Evolutionary conservation across 2,329 filamentous ascomycete species (phyloP), one percentile per base, ranked within the genome.

Genomic region (Colletotrichum scovillei): DNA sequence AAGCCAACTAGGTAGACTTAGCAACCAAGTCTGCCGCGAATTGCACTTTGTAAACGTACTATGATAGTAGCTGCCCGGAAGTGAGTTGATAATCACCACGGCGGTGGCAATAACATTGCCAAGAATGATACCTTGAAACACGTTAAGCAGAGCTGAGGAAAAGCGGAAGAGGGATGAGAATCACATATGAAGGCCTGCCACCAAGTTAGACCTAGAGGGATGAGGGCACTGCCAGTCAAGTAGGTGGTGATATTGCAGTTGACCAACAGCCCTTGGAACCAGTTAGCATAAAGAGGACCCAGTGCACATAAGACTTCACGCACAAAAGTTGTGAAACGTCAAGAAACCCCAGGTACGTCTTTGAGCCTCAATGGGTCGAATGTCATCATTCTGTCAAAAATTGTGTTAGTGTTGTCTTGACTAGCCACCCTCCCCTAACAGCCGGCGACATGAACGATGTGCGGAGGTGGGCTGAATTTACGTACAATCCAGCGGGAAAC

Each of bases 311-410:
- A 32, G 30, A 2, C 12, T 35, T 24, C 24, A 26, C 58, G 4
- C 12, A 86, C 86, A 86, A 64, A 81, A 86, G 76, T 86, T 85
- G 75, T 85, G 82, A 57, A 84, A 87, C 4, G 84, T 82, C 71
- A 82, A 77, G 30, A 81, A 82, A 4, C 78, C 81, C 85, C 84
- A 88, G 5, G 84, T 87, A 19, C 84, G 80, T 56, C 84, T 79
- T 56, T 76, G 81, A 1, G 80, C 77, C 71, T 86, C 85, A 32
- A 87, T 83, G 11, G 86, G 87, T 3, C 86, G 84, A 69, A 88
- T 86, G 76, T 89, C 87, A 74, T 88, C 82, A 76, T 88, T 88
- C 82, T 84, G 53, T 19, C 16, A 42, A 19, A 22, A 32, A 14
- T 28, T 32, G 60, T 24, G 19, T 60, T 49, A 63, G n/a, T 52